These are phyloP conservation scores for Smittium culicis DNA, from an alignment of 371 early-diverging fungal genomes.

Conservation along the genomic window DNA sequence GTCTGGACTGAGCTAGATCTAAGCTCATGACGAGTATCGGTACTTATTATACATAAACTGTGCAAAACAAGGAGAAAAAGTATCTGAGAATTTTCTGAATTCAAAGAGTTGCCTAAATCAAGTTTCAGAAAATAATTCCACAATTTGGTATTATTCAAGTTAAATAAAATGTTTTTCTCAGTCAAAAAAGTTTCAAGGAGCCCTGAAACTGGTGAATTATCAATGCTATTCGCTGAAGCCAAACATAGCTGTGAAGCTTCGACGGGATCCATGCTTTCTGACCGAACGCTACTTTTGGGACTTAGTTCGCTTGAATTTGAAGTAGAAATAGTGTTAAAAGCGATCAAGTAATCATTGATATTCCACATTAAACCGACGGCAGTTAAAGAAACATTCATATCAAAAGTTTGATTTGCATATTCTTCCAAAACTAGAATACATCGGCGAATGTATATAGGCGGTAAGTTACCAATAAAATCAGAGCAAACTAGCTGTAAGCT, in stretches of 20 bases:
- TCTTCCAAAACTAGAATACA: conserved; percentile 70
- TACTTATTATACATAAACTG: conserved; percentile 65
- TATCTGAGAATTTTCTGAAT: conserved; percentile 17
- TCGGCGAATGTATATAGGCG: conserved; percentile 54
- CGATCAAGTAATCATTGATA: conserved; percentile 40
- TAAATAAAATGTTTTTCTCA: not conserved
- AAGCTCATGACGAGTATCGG: conserved; percentile 81
- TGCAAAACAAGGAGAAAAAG: conserved; percentile 78
- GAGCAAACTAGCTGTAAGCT: conserved; percentile 90
- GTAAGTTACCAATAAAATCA: conserved; percentile 73
- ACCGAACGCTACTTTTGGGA: too few relatives aligned
- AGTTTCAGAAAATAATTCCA: not conserved
- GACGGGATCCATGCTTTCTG: too few relatives aligned
- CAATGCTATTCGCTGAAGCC: conserved; percentile 4
- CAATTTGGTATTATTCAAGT: not conserved
- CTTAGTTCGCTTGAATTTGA: not conserved
- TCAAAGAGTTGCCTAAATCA: not conserved
- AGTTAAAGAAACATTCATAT: conserved; percentile 88
- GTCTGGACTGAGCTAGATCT: conserved; percentile 90
- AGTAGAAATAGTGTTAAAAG: not conserved
- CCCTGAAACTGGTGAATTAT: not conserved
- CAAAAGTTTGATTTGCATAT: conserved; percentile 74
- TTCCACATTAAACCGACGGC: conserved; percentile 88
- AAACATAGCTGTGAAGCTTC: too few relatives aligned
- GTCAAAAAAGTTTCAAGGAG: not conserved